A percentile compares a stretch with the other conserved stretches of the same genome.
phyloP scores from a whole-genome alignment of 352 stramenopile genomes.

The Globisporangium middletonii region DNA sequence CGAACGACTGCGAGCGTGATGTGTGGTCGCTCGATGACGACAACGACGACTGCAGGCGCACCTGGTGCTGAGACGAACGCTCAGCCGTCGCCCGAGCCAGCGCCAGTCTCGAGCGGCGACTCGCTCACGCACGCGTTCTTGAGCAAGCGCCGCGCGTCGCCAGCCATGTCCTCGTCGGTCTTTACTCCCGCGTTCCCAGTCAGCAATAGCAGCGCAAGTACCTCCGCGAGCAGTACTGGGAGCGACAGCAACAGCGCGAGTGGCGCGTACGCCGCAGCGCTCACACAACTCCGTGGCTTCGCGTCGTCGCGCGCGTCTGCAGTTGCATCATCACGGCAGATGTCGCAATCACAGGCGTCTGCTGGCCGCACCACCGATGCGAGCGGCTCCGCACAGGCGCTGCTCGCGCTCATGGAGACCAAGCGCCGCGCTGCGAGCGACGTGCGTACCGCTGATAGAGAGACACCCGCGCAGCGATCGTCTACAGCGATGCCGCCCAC shows the following conservation, averaged over 20 bases:
- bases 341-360: neutral
- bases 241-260: neutral
- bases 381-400: constrained; percentile 10
- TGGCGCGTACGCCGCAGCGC: neutral
- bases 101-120: neutral
- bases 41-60: neutral
- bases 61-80: neutral
- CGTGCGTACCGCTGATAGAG: no score
- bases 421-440: neutral
- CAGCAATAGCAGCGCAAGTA: neutral
- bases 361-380: neutral
- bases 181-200: constrained; percentile 1
- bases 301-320: neutral
- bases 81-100: no score
- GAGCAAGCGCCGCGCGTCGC: constrained; percentile 5
- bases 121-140: constrained; percentile 9
- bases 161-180: neutral
- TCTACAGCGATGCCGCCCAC: neutral
- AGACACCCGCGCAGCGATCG: no score
- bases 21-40: neutral
- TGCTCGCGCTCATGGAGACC: constrained; percentile 13
- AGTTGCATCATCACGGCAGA: neutral
- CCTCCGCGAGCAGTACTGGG: neutral
- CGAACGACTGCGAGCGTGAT: neutral
- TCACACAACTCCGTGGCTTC: neutral